A percentile compares a stretch with the other conserved stretches of the same genome.
Evolutionary conservation across 1,139 yeast species (phyloP).

Genomic region (Scheffersomyces insectosa): DNA sequence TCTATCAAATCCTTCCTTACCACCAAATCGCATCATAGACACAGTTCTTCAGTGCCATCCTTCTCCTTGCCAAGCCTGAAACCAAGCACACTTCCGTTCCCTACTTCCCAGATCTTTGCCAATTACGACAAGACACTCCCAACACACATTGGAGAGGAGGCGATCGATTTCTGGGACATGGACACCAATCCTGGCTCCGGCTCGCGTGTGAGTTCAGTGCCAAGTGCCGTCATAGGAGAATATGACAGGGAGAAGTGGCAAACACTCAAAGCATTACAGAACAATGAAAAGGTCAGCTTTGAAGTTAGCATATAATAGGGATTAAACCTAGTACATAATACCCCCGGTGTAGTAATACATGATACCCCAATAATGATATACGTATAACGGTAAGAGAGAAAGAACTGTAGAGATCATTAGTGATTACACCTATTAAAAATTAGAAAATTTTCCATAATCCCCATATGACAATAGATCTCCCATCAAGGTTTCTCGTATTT

Average conservation of each 20-base stretch:
- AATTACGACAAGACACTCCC: not conserved
- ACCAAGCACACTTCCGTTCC: not conserved
- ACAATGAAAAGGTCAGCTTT: conserved; percentile 9
- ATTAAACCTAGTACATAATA: no score
- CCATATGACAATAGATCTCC: no score
- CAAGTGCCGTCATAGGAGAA: conserved; percentile 61
- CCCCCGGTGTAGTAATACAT: no score
- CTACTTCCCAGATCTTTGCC: not conserved
- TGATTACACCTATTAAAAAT: no score
- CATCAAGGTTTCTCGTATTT: no score
- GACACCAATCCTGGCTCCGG: conserved; percentile 40
- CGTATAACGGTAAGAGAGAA: no score
- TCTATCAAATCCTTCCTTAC: conserved; percentile 26
- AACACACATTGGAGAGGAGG: conserved; percentile 11
- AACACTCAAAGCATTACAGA: conserved; percentile 39
- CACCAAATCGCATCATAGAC: conserved; percentile 12
- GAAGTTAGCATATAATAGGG: not conserved
- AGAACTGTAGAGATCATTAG: no score
- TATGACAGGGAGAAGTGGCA: conserved; percentile 69
- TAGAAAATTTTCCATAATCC: no score
- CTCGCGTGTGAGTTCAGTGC: conserved; percentile 51
- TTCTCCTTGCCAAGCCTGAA: conserved; percentile 2
- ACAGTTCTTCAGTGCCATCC: conserved; percentile 14
- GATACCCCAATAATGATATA: conserved; percentile 1
- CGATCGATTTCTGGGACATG: conserved; percentile 36